A percentile compares a stretch with the other conserved stretches of the same genome.
These are phyloP conservation scores for Torulaspora microellipsoides DNA, from an alignment of 805 yeast genomes.

Conservation along the genomic window DNA sequence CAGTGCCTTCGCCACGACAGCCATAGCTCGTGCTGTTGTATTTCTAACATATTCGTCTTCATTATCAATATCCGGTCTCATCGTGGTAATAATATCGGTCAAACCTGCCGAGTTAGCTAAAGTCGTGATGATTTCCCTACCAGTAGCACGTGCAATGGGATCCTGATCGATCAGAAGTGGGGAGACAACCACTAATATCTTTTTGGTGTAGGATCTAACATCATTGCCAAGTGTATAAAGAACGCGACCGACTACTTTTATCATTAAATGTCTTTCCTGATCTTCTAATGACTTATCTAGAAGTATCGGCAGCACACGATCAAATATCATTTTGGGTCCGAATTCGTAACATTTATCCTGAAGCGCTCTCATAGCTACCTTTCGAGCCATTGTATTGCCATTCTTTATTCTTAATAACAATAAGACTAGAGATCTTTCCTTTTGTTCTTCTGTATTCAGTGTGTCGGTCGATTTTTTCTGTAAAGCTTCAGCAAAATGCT, in stretches of 20 bases:
- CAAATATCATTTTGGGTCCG: conserved; percentile 68
- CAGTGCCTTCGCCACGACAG: conserved; percentile 74
- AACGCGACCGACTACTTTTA: conserved; percentile 69
- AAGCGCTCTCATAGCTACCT: conserved; percentile 60
- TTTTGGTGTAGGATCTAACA: conserved; percentile 68
- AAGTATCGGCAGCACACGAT: conserved; percentile 69
- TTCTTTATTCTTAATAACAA: conserved; percentile 69
- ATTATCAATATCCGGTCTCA: conserved; percentile 80
- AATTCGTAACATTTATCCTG: conserved; percentile 57
- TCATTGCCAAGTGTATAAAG: conserved; percentile 59
- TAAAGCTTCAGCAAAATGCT: conserved; percentile 62
- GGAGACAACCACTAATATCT: conserved; percentile 65
- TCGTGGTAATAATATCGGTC: conserved; percentile 67
- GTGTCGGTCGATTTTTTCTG: conserved; percentile 31
- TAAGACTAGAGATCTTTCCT: conserved; percentile 57
- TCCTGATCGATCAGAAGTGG: conserved; percentile 82
- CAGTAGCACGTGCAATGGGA: conserved; percentile 65
- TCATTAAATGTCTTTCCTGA: conserved; percentile 76
- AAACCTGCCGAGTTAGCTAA: conserved; percentile 80
- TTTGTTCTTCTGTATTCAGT: conserved; percentile 48
- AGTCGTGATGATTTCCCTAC: conserved; percentile 70
- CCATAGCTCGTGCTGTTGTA: conserved; percentile 71
- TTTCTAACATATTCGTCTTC: conserved; percentile 77
- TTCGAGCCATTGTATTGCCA: conserved; percentile 67
- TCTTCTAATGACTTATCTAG: conserved; percentile 70